Evolutionary conservation across 2,329 filamentous ascomycete genomes (phyloP).

Genomic region (Colletotrichum sp.): DNA sequence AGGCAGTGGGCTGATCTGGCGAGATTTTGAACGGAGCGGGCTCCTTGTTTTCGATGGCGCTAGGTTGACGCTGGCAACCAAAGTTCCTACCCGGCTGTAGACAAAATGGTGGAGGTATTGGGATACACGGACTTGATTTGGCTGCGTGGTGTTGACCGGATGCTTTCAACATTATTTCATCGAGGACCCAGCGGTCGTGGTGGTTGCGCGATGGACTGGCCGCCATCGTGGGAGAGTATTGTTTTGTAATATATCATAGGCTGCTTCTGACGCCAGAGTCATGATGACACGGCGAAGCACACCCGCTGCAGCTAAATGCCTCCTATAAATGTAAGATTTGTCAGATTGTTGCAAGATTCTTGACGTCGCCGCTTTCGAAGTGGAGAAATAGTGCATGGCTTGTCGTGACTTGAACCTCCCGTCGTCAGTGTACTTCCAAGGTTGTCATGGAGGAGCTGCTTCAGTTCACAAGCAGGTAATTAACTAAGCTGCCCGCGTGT

Average conservation of each 20-base stretch:
- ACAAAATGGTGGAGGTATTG: background rate
- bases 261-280: background rate
- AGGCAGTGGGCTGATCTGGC: slow-evolving; percentile 41
- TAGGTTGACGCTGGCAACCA: background rate
- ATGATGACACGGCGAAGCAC: background rate
- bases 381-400: background rate
- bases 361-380: background rate
- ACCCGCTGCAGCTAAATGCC: background rate
- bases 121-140: background rate
- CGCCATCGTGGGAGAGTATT: background rate
- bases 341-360: background rate
- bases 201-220: background rate
- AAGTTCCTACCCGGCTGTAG: background rate
- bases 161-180: background rate
- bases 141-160: background rate
- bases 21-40: slow-evolving; percentile 15
- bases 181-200: background rate
- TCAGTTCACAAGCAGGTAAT: background rate
- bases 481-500: background rate
- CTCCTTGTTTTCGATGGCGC: background rate
- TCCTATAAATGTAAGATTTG: background rate
- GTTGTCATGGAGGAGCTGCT: background rate
- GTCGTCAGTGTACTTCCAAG: background rate
- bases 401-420: background rate
- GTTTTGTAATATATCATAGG: background rate